Evolutionary conservation across 192 early-diverging fungal species (phyloP).

Genomic region (Podila minutissima): DNA sequence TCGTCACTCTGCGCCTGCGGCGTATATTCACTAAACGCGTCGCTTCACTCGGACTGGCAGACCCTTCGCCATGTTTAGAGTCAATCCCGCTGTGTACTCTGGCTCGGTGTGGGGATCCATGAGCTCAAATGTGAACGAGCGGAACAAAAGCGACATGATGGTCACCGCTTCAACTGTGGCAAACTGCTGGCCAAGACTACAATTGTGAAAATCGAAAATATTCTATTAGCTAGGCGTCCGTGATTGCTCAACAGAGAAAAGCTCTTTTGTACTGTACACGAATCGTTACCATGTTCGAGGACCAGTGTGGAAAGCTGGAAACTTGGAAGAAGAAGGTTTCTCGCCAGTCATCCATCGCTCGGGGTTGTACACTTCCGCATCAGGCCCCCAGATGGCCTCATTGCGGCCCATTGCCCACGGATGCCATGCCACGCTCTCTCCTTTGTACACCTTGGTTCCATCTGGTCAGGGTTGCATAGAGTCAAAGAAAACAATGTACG

Average conservation of each 20-base stretch:
- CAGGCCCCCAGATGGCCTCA: conserved; percentile 53
- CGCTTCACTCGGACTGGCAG: neutral
- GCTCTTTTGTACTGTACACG: too few species aligned
- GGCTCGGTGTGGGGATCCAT: neutral
- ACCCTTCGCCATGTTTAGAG: neutral
- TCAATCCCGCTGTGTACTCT: neutral
- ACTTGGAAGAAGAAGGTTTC: conserved; percentile 46
- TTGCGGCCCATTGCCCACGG: conserved; percentile 54
- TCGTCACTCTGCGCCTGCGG: too few species aligned
- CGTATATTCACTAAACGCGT: neutral
- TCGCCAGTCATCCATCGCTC: conserved; percentile 53
- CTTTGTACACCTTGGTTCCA: conserved; percentile 56
- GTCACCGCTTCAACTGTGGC: conserved; percentile 46
- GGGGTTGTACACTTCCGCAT: conserved; percentile 55
- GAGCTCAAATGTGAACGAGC: conserved; percentile 28
- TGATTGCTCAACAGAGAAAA: too few species aligned
- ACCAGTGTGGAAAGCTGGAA: conserved; percentile 61
- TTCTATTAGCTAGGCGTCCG: too few species aligned
- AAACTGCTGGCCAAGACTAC: conserved; percentile 34
- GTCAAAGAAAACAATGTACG: too few species aligned
- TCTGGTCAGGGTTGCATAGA: conserved; percentile 2
- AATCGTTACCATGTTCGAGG: conserved; percentile 51
- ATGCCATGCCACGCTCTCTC: conserved; percentile 55
- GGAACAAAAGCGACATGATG: conserved; percentile 29
- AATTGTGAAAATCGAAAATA: too few species aligned